These are phyloP conservation scores for Sinapis alba DNA, from an alignment of 441 rosid genomes.

Conservation along the genomic window DNA sequence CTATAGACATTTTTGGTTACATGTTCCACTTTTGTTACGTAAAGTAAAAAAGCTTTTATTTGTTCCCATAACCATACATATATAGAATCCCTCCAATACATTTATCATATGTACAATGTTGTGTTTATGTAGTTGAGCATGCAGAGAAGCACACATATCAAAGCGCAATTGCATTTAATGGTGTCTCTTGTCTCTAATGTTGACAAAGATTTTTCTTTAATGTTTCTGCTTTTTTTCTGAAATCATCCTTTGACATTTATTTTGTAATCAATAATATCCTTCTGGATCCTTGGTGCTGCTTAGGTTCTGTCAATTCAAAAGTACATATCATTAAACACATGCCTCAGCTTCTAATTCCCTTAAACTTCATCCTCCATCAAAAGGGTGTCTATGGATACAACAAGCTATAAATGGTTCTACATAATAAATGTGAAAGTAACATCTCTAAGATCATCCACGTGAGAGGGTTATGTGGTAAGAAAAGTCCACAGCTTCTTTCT, in stretches of 20 bases:
- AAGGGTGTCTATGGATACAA: conserved; percentile 29
- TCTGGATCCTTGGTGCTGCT: conserved; percentile 3
- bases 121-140: conserved; percentile 27
- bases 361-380: conserved; percentile 15
- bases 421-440: conserved; percentile 40
- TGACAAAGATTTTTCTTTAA: conserved; percentile 28
- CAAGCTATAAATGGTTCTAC: conserved; percentile 30
- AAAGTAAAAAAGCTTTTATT: conserved; percentile 37
- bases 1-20: conserved; percentile 30
- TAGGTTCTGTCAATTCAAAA: conserved; percentile 35
- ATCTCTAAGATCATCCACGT: conserved; percentile 32
- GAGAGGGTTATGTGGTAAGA: conserved; percentile 59
- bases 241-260: conserved; percentile 35
- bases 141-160: conserved; percentile 39
- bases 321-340: conserved; percentile 36
- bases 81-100: conserved; percentile 10
- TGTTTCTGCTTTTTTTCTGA: conserved; percentile 29
- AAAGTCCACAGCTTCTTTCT: conserved; percentile 88
- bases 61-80: conserved; percentile 36
- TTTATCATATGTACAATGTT: neutral
- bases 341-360: conserved; percentile 30
- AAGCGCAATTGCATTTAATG: conserved; percentile 31
- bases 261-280: conserved; percentile 35
- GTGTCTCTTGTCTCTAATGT: neutral
- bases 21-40: conserved; percentile 37